Evolutionary conservation across 2,329 filamentous ascomycete genomes (phyloP), one percentile per base, ranked within the genome.

Genomic region (Zymoseptoria tritici): DNA sequence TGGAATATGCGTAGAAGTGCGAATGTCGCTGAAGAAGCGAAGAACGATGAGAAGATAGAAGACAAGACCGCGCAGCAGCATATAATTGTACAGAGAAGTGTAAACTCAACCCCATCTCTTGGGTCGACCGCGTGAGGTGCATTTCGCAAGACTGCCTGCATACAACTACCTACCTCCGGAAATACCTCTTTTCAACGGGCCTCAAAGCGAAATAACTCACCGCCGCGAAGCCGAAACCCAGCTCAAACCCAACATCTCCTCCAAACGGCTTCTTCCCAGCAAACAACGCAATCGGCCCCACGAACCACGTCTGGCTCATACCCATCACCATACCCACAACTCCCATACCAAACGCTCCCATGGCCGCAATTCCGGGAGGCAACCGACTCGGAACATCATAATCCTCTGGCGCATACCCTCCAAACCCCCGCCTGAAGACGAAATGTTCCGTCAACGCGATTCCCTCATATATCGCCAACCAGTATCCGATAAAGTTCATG

Each of bases 381-480:
- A 90, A 79, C 55, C 80, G 80, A 0, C 74, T 69, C 0, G 81
- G 79, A 57, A 82, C 76, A 63, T 85, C 80, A 71, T 87, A 89
- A 62, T 80, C 71, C 50, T 82, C 80, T 0, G 81, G 75, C n/a
- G 74, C 70, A 71, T 90, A 90, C 8, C 83, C 84, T 2, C 63
- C 57, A 64, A 87, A 82, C 2, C 84, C 83, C 22, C 82, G 80
- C 68, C 83, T 83, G 78, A 87, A 90, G 69, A 88, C 67, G 67
- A 89, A 82, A 74, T 90, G 87, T 58, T 90, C 87, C 1, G 80
- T 76, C 19, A 90, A 71, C 0, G 82, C 78, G 63, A 90, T 83
- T 53, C 82, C 86, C 64, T 84, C 82, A 75, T 90, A 91, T 67
- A 90, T 88, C 54, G 86, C 84, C 1, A 90, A 79, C 87, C 88